Base-by-base conservation (phyloP, 495 filamentous ascomycete genomes). In the Lophiotrema nucula region DNA sequence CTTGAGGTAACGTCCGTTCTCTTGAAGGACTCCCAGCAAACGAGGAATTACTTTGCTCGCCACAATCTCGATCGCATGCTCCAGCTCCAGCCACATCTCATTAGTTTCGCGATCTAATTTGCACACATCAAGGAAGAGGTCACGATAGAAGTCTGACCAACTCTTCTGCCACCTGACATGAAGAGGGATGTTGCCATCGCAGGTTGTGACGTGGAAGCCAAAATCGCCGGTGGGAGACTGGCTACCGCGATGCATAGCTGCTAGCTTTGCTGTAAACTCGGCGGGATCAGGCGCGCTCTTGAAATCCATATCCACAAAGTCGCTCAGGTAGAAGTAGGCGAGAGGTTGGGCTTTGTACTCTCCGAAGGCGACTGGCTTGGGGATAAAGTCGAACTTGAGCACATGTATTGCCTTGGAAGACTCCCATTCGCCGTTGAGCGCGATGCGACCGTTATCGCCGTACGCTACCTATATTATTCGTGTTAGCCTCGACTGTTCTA, bases 61-160 rank as follows among this genome's bases (percentile, higher is more conserved):
- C 28, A 60, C 15, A 6, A 43, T 39, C 21, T 33, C 28, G 23
- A 24, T 33, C n/a, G 56, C 56, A 10, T 16, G 1, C 3, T 60
- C 56, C 11, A 44, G 47, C 38, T 53, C 56, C 11, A 42, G 48
- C 60, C 61, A 64, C 3, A 19, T 53, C 2, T 45, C 60, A 31
- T 67, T 64, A 12, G 49, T 45, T 43, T 60, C 55, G 16, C 33
- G 49, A 24, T 70, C 61, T 11, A 48, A 64, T 22, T 45, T 56
- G 16, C 54, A 47, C 15, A 67, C 55, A 38, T 55, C 61, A n/a
- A 46, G 33, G 18, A 67, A 51, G n/a, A 53, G 56, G 44, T 64
- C 48, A 2, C 22, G 28, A 28, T 18, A 64, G 45, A 48, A 49
- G 15, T 27, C 63, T 55, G 25, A 53, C 62, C 19, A 47, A 41